These are phyloP conservation scores for Trichopus zeylanicus DNA, from an alignment of 116 monocot species.

Conservation along the genomic window DNA sequence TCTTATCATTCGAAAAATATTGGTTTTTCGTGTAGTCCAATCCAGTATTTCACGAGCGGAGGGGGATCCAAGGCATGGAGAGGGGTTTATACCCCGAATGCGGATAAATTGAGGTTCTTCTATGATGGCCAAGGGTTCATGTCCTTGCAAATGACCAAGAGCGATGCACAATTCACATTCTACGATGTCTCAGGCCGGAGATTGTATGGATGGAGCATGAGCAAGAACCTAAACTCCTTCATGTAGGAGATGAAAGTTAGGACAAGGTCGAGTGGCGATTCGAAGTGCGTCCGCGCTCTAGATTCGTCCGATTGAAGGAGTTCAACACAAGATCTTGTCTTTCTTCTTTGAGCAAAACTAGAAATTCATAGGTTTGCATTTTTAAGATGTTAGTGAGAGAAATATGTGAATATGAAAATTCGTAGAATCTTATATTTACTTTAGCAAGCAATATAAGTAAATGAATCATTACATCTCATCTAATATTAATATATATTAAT, in stretches of 20 bases:
- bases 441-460: too few relatives aligned
- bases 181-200: conserved; percentile 31
- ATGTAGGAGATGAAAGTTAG: conserved; percentile 3
- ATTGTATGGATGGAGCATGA: conserved; percentile 20
- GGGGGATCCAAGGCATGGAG: conserved; percentile 67
- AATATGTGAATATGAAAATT: too few relatives aligned
- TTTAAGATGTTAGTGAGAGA: too few relatives aligned
- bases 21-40: conserved; percentile 19
- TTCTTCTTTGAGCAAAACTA: too few relatives aligned
- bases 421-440: too few relatives aligned
- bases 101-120: conserved; percentile 33
- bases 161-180: conserved; percentile 17
- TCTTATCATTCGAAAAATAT: too few relatives aligned
- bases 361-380: too few relatives aligned
- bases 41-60: conserved; percentile 63
- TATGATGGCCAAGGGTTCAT: conserved; percentile 68
- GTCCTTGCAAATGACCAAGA: conserved; percentile 28
- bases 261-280: background rate
- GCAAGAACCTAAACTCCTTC: conserved; percentile 10
- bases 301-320: too few relatives aligned
- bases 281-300: too few relatives aligned
- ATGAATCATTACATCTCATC: too few relatives aligned
- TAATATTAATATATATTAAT: too few relatives aligned
- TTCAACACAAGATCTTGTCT: too few relatives aligned
- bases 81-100: conserved; percentile 22